These are phyloP conservation scores for Pichia membranifaciens DNA, from an alignment of 805 yeast species.

Conservation along the genomic window DNA sequence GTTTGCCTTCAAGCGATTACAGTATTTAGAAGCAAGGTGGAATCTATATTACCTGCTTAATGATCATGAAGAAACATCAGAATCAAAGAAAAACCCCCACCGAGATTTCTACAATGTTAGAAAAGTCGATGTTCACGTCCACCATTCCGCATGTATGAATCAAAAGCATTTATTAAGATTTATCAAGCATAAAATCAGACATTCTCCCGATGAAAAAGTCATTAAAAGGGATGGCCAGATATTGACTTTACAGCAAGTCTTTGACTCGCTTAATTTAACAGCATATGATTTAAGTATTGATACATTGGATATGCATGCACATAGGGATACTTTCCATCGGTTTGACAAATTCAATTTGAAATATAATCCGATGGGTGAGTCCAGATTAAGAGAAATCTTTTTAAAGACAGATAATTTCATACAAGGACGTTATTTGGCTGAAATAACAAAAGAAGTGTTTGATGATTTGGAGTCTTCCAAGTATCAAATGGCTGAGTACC, in stretches of 20 bases:
- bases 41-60: slow-evolving; percentile 80
- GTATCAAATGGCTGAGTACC: slow-evolving; percentile 95
- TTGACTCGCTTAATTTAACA: slow-evolving; percentile 80
- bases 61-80: slow-evolving; percentile 88
- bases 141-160: slow-evolving; percentile 98
- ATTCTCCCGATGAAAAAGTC: slow-evolving; percentile 80
- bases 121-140: slow-evolving; percentile 97
- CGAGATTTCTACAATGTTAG: slow-evolving; percentile 95
- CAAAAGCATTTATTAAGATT: slow-evolving; percentile 93
- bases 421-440: slow-evolving; percentile 84
- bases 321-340: slow-evolving; percentile 94
- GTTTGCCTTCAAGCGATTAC: slow-evolving; percentile 89
- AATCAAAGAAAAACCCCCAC: slow-evolving; percentile 89
- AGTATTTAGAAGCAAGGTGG: slow-evolving; percentile 96
- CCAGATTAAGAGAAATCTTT: slow-evolving; percentile 92
- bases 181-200: slow-evolving; percentile 90
- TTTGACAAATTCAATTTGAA: slow-evolving; percentile 96
- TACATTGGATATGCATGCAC: slow-evolving; percentile 99
- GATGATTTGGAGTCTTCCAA: slow-evolving; percentile 92
- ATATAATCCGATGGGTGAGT: slow-evolving; percentile 97
- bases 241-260: slow-evolving; percentile 82
- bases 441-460: slow-evolving; percentile 87
- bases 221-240: slow-evolving; percentile 89
- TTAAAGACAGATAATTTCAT: slow-evolving; percentile 92
- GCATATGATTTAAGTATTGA: slow-evolving; percentile 96